Evolutionary conservation across 2,329 filamentous ascomycete genomes (phyloP).

Genomic region (Scedosporium apiospermum): DNA sequence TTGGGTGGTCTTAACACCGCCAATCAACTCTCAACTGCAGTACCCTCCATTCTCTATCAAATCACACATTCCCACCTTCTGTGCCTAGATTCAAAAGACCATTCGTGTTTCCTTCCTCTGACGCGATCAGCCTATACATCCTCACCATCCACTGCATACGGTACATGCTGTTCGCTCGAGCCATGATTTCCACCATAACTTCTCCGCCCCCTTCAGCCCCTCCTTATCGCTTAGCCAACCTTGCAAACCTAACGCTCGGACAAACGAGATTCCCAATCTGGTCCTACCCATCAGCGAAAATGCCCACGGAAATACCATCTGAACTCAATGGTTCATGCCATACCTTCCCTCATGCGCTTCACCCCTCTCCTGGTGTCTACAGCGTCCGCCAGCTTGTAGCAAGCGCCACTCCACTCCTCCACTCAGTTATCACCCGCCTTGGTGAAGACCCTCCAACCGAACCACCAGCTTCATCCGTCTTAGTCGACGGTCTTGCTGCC

Average conservation of each 20-base stretch:
- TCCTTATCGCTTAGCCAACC: slow-evolving; percentile 13
- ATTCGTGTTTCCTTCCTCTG: too few relatives aligned
- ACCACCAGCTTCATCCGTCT: background rate
- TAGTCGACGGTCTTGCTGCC: slow-evolving; percentile 1
- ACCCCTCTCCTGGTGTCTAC: background rate
- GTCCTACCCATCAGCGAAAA: background rate
- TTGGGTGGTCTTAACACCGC: too few relatives aligned
- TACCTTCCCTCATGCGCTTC: background rate
- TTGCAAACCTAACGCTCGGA: slow-evolving; percentile 1
- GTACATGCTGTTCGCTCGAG: background rate
- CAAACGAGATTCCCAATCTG: background rate
- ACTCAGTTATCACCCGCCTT: background rate
- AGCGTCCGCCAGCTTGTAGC: slow-evolving; percentile 2
- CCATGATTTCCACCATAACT: background rate
- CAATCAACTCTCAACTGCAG: too few relatives aligned
- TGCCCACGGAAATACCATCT: background rate
- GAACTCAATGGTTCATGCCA: background rate
- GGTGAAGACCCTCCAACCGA: background rate
- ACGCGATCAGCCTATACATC: too few relatives aligned
- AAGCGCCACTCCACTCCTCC: background rate
- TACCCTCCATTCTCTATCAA: too few relatives aligned
- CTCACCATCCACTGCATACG: too few relatives aligned
- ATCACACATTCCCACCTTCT: too few relatives aligned
- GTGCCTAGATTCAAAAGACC: too few relatives aligned
- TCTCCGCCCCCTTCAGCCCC: background rate